Evolutionary conservation across 768 basidiomycete genomes (phyloP).

Genomic region (Termitomyces sp.): DNA sequence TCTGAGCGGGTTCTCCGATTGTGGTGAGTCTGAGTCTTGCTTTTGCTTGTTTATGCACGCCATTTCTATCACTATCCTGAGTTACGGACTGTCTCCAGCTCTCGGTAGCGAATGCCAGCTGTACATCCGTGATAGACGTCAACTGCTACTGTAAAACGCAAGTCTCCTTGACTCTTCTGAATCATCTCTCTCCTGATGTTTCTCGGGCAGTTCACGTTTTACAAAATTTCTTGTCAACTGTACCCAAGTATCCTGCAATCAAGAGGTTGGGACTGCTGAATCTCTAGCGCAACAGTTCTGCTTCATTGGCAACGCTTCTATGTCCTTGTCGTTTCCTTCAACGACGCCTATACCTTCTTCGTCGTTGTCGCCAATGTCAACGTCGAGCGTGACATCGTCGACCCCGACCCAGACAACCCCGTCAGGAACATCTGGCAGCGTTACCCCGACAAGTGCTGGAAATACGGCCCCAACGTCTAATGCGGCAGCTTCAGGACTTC

Average conservation of each 20-base stretch:
- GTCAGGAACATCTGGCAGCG: slow-evolving; percentile 2
- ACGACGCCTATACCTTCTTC: slow-evolving; percentile 5
- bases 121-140: slow-evolving; percentile 38
- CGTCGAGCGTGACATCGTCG: slow-evolving; percentile 2
- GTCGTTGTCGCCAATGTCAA: neutral
- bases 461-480: slow-evolving; percentile 9
- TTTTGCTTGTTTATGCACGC: neutral
- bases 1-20: slow-evolving; percentile 30
- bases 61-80: slow-evolving; percentile 12
- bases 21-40: slow-evolving; percentile 23
- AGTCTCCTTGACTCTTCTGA: slow-evolving; percentile 6
- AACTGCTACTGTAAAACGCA: slow-evolving; percentile 43
- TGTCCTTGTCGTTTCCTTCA: slow-evolving; percentile 18
- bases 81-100: slow-evolving; percentile 37
- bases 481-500: slow-evolving; percentile 3
- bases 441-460: slow-evolving; percentile 4
- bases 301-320: slow-evolving; percentile 17
- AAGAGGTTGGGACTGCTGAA: slow-evolving; percentile 33
- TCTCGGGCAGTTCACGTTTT: slow-evolving; percentile 25
- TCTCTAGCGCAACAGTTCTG: slow-evolving; percentile 43
- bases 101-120: slow-evolving; percentile 29
- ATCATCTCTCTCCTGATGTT: neutral
- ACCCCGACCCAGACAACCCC: slow-evolving; percentile 5
- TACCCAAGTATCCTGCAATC: slow-evolving; percentile 28
- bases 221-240: slow-evolving; percentile 30